A percentile compares a stretch with the other conserved stretches of the same genome.
phyloP scores from a whole-genome alignment of 208 protist species.

The Leptomonas pyrrhocoris region DNA sequence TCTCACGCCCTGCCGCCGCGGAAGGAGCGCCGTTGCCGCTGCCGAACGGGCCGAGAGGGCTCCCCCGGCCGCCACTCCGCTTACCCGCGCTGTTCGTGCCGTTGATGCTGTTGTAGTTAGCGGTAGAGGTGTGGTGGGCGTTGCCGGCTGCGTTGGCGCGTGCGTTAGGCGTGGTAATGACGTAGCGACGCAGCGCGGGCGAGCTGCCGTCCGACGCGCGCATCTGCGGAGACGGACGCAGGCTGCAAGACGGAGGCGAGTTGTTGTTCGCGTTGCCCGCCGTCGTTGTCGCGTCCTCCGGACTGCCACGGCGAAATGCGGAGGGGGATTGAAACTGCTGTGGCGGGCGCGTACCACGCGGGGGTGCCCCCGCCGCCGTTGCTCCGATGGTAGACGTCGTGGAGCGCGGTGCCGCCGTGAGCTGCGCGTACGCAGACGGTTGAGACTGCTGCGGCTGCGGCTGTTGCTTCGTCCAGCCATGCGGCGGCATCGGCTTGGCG shows the following conservation, averaged over 20 bases:
- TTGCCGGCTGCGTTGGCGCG: background rate
- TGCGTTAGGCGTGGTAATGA: constrained; percentile 21
- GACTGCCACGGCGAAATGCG: constrained; percentile 14
- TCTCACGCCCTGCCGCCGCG: constrained; percentile 5
- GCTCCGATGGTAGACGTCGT: background rate
- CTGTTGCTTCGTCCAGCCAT: background rate
- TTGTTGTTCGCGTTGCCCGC: background rate
- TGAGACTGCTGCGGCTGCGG: constrained; percentile 7
- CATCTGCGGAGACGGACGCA: constrained; percentile 29
- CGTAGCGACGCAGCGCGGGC: constrained; percentile 31
- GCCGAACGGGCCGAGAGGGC: constrained; percentile 1
- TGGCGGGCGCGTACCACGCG: background rate
- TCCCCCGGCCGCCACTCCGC: constrained; percentile 1
- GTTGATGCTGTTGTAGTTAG: constrained; percentile 5
- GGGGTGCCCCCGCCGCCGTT: too few species aligned
- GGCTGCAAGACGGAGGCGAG: constrained; percentile 27
- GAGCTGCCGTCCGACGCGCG: constrained; percentile 26
- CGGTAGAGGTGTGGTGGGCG: background rate
- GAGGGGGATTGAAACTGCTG: constrained; percentile 1
- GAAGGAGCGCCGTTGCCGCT: background rate
- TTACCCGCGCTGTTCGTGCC: constrained; percentile 7
- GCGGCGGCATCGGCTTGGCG: background rate
- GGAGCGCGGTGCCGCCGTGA: constrained; percentile 1
- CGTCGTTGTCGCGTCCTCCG: background rate
- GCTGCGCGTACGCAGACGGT: constrained; percentile 2